Percentiles rank a stretch among this genome's conserved stretches.
Evolutionary conservation across 208 protist genomes (phyloP).

Genomic region (Leishmania mexicana): DNA sequence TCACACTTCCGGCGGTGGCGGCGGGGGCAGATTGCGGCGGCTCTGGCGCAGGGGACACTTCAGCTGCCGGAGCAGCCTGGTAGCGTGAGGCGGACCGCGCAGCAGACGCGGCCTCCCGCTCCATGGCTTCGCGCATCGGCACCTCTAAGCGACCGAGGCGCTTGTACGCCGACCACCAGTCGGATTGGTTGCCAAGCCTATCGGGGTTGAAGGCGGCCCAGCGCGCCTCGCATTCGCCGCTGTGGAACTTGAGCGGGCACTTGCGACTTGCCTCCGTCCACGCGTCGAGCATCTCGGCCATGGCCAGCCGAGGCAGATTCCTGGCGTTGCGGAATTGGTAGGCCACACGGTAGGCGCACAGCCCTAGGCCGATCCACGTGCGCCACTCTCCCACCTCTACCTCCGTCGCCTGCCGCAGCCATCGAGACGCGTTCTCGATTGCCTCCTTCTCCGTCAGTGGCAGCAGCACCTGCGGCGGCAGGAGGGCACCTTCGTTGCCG

Average conservation of each 20-base stretch:
- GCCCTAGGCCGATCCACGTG: slow-evolving; percentile 76
- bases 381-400: slow-evolving; percentile 83
- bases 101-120: slow-evolving; percentile 13
- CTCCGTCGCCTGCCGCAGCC: slow-evolving; percentile 71
- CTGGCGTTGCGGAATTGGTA: slow-evolving; percentile 77
- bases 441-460: slow-evolving; percentile 76
- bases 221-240: slow-evolving; percentile 64
- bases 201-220: slow-evolving; percentile 74
- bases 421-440: slow-evolving; percentile 60
- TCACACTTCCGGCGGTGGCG: background rate
- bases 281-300: slow-evolving; percentile 85
- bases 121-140: slow-evolving; percentile 36
- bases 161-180: slow-evolving; percentile 80
- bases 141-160: slow-evolving; percentile 63
- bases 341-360: slow-evolving; percentile 73
- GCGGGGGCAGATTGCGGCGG: background rate
- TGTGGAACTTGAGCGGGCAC: slow-evolving; percentile 70
- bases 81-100: background rate
- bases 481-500: background rate
- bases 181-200: slow-evolving; percentile 30
- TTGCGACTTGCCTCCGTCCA: slow-evolving; percentile 79
- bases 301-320: slow-evolving; percentile 55
- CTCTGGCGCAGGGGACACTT: background rate
- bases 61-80: background rate
- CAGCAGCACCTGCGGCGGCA: slow-evolving; percentile 44